Conservation (phyloP, 306 rosid species). For the Luffa aegyptiaca region DNA sequence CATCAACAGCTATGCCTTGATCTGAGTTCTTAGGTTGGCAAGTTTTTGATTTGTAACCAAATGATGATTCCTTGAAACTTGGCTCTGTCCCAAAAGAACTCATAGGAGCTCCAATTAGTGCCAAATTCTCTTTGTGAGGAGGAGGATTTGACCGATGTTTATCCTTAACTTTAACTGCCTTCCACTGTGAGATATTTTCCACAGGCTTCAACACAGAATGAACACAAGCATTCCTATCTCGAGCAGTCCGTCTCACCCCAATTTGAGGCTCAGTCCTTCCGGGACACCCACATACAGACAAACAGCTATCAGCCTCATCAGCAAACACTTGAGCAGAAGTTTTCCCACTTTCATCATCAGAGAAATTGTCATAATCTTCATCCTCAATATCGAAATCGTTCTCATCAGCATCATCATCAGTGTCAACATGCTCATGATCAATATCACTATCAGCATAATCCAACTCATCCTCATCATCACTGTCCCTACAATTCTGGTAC, state of each 20-base stretch:
- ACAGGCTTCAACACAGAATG: slow-evolving; percentile 80
- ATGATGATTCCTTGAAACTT: slow-evolving; percentile 24
- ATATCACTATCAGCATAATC: slow-evolving; percentile 47
- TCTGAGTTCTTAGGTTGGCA: slow-evolving; percentile 31
- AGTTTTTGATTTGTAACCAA: slow-evolving; percentile 29
- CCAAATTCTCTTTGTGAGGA: slow-evolving; percentile 51
- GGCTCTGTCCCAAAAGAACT: slow-evolving; percentile 12
- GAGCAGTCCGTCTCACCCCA: slow-evolving; percentile 30
- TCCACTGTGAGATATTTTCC: slow-evolving; percentile 74
- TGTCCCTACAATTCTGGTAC: slow-evolving; percentile 72
- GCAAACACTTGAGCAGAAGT: slow-evolving; percentile 16
- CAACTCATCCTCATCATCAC: slow-evolving; percentile 59
- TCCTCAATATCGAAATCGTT: slow-evolving; percentile 14
- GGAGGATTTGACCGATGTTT: slow-evolving; percentile 29
- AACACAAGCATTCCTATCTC: slow-evolving; percentile 68
- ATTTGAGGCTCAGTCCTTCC: slow-evolving; percentile 23
- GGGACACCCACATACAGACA: slow-evolving; percentile 11
- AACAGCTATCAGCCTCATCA: slow-evolving; percentile 36
- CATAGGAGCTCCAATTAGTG: slow-evolving; percentile 25
- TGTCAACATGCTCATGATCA: slow-evolving; percentile 26
- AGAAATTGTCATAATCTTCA: slow-evolving; percentile 13
- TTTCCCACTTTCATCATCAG: slow-evolving; percentile 19
- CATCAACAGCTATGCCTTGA: slow-evolving; percentile 60
- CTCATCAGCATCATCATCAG: slow-evolving; percentile 9
- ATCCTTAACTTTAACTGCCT: slow-evolving; percentile 49